A percentile compares a stretch with the other conserved stretches of the same genome.
Conservation (phyloP, 192 early-diverging fungal species). For the Coemansia sp. region DNA sequence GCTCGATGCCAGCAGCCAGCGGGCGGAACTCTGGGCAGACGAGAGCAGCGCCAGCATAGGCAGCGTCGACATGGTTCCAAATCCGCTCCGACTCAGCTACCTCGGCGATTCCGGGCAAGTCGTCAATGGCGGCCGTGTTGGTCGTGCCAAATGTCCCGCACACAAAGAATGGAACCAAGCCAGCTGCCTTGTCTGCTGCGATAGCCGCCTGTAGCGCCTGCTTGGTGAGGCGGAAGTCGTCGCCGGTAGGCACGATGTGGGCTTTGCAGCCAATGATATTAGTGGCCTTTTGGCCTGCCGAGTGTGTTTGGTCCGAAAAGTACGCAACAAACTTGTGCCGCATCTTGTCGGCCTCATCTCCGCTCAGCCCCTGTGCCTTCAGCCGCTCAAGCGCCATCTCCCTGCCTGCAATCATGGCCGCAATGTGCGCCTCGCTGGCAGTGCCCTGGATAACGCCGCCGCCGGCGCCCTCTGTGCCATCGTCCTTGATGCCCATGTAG, state of each 20-base stretch:
- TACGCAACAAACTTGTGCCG: conserved; percentile 57
- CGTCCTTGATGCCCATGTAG: conserved; percentile 51
- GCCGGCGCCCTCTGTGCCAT: conserved; percentile 53
- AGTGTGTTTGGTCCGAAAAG: conserved; percentile 63
- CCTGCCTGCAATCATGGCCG: conserved; percentile 60
- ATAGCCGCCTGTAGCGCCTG: conserved; percentile 50
- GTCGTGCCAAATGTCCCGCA: conserved; percentile 67
- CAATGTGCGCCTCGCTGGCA: conserved; percentile 59
- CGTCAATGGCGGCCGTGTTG: conserved; percentile 57
- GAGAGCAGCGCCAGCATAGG: conserved; percentile 61
- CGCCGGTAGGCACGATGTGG: conserved; percentile 42
- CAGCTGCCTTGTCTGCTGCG: conserved; percentile 49
- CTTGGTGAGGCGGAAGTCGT: conserved; percentile 38
- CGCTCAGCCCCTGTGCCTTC: conserved; percentile 17
- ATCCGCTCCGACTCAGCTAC: conserved; percentile 44
- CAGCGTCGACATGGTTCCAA: conserved; percentile 69
- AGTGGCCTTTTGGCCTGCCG: conserved; percentile 55
- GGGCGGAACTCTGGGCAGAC: conserved; percentile 59
- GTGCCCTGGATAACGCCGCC: conserved; percentile 67
- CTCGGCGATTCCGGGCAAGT: conserved; percentile 55
- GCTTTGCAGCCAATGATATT: conserved; percentile 45
- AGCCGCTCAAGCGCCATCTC: conserved; percentile 49
- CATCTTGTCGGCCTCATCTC: conserved; percentile 25
- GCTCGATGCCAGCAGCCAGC: conserved; percentile 50
- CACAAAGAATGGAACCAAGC: conserved; percentile 64